Evolutionary conservation across 331 rosid species (phyloP).

Genomic region (Malus hybrid): DNA sequence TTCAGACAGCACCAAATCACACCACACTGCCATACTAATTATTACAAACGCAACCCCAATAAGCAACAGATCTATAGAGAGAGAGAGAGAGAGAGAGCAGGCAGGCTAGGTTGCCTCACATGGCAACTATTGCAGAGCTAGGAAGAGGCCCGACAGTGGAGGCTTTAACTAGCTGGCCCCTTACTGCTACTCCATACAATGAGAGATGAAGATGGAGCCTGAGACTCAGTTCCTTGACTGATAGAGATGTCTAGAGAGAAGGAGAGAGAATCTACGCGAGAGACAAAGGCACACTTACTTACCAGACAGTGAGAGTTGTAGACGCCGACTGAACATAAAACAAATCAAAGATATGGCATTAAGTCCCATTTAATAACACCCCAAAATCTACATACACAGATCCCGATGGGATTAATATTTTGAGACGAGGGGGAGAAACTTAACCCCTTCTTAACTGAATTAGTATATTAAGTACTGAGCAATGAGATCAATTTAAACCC

Average conservation of each 20-base stretch:
- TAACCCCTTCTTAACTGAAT: neutral
- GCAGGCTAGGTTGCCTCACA: constrained; percentile 3
- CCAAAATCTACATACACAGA: constrained; percentile 26
- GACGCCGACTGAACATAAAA: constrained; percentile 43
- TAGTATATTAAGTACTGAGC: neutral
- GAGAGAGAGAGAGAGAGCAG: neutral
- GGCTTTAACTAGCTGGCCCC: constrained; percentile 13
- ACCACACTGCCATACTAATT: constrained; percentile 46
- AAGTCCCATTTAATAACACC: constrained; percentile 11
- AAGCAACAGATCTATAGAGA: constrained; percentile 4
- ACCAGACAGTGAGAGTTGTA: constrained; percentile 20
- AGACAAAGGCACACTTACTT: neutral
- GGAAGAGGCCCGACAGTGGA: constrained; percentile 31
- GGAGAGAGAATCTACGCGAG: neutral
- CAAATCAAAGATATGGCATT: constrained; percentile 36
- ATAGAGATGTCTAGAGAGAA: neutral
- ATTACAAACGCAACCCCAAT: constrained; percentile 29
- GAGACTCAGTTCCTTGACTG: constrained; percentile 29
- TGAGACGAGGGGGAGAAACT: neutral
- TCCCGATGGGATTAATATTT: constrained; percentile 30
- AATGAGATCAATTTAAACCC: neutral
- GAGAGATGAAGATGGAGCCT: constrained; percentile 14
- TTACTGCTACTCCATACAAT: constrained; percentile 26
- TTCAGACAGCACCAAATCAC: constrained; percentile 63
- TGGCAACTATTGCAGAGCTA: constrained; percentile 32